Evolutionary conservation across 331 rosid genomes (phyloP).

Genomic region (Arachis monticola): DNA sequence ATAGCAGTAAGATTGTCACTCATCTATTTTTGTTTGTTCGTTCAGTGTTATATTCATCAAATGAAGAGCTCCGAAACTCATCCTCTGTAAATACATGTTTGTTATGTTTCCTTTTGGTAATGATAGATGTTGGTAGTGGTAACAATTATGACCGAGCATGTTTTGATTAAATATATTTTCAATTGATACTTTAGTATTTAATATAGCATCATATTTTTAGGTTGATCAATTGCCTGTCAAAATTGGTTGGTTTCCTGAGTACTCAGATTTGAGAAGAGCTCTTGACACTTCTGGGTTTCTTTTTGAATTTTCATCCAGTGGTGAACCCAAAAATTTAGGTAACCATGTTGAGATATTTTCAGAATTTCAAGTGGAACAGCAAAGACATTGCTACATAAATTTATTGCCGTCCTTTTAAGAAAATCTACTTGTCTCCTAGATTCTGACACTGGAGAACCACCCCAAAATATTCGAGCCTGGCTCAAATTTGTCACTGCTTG

Average conservation of each 20-base stretch:
- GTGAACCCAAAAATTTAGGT: slow-evolving; percentile 50
- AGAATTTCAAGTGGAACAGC: slow-evolving; percentile 19
- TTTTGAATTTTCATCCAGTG: not conserved
- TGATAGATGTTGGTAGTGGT: not conserved
- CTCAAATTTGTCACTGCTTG: no score
- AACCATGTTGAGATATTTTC: slow-evolving; percentile 25
- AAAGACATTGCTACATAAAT: slow-evolving; percentile 5
- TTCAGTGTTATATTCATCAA: slow-evolving; percentile 53
- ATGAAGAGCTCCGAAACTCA: no score
- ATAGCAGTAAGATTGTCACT: slow-evolving; percentile 2
- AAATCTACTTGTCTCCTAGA: slow-evolving; percentile 48
- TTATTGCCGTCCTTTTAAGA: slow-evolving; percentile 32
- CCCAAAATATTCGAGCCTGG: slow-evolving; percentile 58
- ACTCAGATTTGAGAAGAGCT: no score
- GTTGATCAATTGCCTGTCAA: slow-evolving; percentile 70
- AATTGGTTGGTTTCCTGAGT: no score
- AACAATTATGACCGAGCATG: slow-evolving; percentile 12
- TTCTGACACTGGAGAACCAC: slow-evolving; percentile 67
- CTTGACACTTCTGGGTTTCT: no score
- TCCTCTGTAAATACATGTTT: slow-evolving; percentile 48
- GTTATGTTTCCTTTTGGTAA: slow-evolving; percentile 30
- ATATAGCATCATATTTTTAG: slow-evolving; percentile 41
- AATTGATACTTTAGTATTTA: slow-evolving; percentile 13
- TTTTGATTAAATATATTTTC: slow-evolving; percentile 28
- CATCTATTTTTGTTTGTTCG: slow-evolving; percentile 35